Evolutionary conservation across 371 early-diverging fungal genomes (phyloP).

Genomic region (Rhizomucor miehei): DNA sequence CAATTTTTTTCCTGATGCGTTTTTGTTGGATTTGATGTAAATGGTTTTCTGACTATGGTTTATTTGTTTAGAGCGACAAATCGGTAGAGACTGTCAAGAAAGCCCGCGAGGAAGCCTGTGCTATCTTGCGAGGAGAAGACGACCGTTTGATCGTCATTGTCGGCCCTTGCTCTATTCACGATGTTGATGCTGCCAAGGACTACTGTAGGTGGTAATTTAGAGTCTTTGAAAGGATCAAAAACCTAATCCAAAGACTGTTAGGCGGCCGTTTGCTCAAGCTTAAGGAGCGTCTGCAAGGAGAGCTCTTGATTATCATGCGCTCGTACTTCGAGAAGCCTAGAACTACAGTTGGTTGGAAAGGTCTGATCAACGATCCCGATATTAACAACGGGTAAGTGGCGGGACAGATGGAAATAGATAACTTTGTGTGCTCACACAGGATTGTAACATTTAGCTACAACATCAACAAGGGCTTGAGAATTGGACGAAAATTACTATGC

Average conservation of each 20-base stretch:
- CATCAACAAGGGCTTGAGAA: conserved; percentile 88
- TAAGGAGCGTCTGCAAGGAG: conserved; percentile 52
- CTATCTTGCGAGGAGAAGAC: conserved; percentile 75
- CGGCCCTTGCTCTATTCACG: conserved; percentile 95
- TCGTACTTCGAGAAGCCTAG: conserved; percentile 96
- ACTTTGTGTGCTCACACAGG: background rate
- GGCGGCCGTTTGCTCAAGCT: conserved; percentile 48
- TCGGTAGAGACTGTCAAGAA: conserved; percentile 49
- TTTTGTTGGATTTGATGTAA: background rate
- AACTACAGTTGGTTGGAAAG: conserved; percentile 95
- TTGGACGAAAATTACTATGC: conserved; percentile 78
- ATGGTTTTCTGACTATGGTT: conserved; percentile 11
- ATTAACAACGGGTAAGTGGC: conserved; percentile 66
- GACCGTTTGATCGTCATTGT: conserved; percentile 87
- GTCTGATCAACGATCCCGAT: conserved; percentile 88
- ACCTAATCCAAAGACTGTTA: background rate
- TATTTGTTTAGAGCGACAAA: conserved; percentile 14
- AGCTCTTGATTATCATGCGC: conserved; percentile 85
- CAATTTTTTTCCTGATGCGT: background rate
- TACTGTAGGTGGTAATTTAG: conserved; percentile 47
- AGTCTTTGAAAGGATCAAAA: background rate
- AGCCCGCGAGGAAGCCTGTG: conserved; percentile 63
- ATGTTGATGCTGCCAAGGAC: conserved; percentile 80
- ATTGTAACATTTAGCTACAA: conserved; percentile 48
- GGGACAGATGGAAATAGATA: background rate